phyloP scores from a whole-genome alignment of 139 green algal genomes.

The Chlorella sp. region DNA sequence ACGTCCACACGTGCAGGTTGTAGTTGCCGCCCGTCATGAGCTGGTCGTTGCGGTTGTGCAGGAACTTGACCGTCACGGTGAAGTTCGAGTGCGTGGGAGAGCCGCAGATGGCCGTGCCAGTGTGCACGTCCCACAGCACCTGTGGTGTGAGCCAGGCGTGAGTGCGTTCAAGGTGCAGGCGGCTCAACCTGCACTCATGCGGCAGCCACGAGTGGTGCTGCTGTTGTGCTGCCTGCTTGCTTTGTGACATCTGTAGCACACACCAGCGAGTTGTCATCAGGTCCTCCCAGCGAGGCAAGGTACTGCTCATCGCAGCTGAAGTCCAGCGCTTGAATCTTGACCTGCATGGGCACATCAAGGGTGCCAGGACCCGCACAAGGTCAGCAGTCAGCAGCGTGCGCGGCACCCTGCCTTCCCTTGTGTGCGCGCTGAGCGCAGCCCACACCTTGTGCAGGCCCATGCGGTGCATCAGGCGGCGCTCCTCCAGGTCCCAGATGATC shows the following conservation, averaged over 20 bases:
- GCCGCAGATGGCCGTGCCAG: constrained; percentile 72
- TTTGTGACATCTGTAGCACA: no score
- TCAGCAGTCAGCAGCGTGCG: no score
- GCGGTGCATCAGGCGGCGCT: constrained; percentile 50
- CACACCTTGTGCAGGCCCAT: constrained; percentile 78
- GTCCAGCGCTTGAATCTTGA: constrained; percentile 71
- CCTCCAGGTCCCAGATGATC: constrained; percentile 80
- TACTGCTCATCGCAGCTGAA: constrained; percentile 63
- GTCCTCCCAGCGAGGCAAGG: constrained; percentile 72
- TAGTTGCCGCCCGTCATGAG: constrained; percentile 66
- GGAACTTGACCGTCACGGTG: constrained; percentile 62
- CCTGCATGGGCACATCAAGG: no score
- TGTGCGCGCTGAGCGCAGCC: no score
- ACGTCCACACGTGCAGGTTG: constrained; percentile 71
- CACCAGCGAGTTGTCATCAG: constrained; percentile 81
- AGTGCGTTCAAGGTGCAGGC: not conserved
- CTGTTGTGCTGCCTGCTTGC: no score
- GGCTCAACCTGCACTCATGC: not conserved
- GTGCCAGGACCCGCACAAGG: no score
- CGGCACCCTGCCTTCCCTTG: no score
- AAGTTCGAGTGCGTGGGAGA: constrained; percentile 60
- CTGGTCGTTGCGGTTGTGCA: constrained; percentile 56
- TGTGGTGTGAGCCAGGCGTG: constrained; percentile 11
- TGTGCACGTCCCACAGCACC: constrained; percentile 79
- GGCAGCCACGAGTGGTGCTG: no score